Percentiles rank a stretch among this genome's conserved stretches.
Evolutionary conservation across 495 filamentous ascomycete species (phyloP).

Genomic region (Aspergillus olivimuriae): DNA sequence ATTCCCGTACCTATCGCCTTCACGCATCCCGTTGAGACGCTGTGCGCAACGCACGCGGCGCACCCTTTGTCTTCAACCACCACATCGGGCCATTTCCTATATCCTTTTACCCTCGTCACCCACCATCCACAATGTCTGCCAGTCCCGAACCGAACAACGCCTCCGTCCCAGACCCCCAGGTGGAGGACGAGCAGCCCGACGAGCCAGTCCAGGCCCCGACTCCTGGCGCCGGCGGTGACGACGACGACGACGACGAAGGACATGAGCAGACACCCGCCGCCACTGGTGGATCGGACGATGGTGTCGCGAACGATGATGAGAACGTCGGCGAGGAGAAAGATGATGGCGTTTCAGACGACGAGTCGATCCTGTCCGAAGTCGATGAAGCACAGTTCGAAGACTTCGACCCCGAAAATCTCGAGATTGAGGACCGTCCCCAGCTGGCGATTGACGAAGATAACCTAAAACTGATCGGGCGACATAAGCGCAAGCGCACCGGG

Average conservation of each 20-base stretch:
- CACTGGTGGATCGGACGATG: conserved; percentile 6
- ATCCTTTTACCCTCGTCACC: not conserved
- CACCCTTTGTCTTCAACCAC: not conserved
- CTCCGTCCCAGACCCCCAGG: conserved; percentile 18
- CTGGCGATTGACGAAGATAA: conserved; percentile 86
- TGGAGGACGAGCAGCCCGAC: conserved; percentile 19
- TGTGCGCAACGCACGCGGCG: not conserved
- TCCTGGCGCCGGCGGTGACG: conserved; percentile 22
- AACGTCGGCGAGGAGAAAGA: conserved; percentile 19
- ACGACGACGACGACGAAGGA: conserved; percentile 11
- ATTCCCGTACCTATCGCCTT: no score
- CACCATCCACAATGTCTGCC: conserved; percentile 29
- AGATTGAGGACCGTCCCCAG: conserved; percentile 66
- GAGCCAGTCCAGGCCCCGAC: conserved; percentile 5
- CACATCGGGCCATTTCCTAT: not conserved
- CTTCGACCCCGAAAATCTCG: conserved; percentile 74
- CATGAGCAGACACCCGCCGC: conserved; percentile 5
- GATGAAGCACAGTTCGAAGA: conserved; percentile 92
- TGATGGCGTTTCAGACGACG: conserved; percentile 61
- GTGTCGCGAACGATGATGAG: conserved; percentile 6
- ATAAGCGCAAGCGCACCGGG: conserved; percentile 72
- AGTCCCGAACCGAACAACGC: conserved; percentile 28
- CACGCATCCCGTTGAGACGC: not conserved
- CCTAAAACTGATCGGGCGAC: conserved; percentile 62
- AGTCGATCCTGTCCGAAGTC: conserved; percentile 87